Conservation (phyloP, 2,329 filamentous ascomycete species). For the Coniella vitis region DNA sequence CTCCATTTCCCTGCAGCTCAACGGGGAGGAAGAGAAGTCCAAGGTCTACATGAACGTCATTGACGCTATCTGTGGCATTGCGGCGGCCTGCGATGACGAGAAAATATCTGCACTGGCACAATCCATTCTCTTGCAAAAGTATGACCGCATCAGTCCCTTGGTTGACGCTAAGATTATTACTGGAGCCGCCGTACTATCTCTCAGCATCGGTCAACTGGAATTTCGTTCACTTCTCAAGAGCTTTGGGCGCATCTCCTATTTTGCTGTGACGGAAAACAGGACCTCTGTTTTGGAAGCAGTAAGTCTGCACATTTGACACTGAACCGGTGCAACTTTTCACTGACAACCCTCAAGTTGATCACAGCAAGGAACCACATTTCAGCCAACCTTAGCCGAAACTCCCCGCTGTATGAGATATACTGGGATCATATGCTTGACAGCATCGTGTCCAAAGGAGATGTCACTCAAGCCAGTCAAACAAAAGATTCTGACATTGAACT, state of each 20-base stretch:
- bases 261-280: constrained; percentile 65
- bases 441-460: constrained; percentile 85
- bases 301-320: constrained; percentile 27
- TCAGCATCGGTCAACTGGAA: constrained; percentile 72
- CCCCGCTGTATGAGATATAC: constrained; percentile 76
- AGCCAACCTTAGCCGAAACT: constrained; percentile 57
- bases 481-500: constrained; percentile 74
- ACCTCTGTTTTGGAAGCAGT: constrained; percentile 64
- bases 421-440: constrained; percentile 76
- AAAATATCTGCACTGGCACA: constrained; percentile 91
- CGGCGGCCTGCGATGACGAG: constrained; percentile 71
- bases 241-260: constrained; percentile 67
- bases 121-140: constrained; percentile 94
- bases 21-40: constrained; percentile 71
- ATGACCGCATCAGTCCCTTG: constrained; percentile 71
- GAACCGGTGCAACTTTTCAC: neutral
- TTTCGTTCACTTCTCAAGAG: constrained; percentile 82
- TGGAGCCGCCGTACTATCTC: constrained; percentile 70
- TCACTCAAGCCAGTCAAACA: constrained; percentile 64
- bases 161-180: constrained; percentile 83
- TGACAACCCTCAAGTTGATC: constrained; percentile 43
- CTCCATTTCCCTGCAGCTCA: constrained; percentile 69
- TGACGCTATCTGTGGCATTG: constrained; percentile 90
- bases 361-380: constrained; percentile 77
- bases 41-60: constrained; percentile 81